A percentile compares a stretch with the other conserved stretches of the same genome.
Conservation (phyloP, 768 basidiomycete species). For the Auriscalpium vulgare region DNA sequence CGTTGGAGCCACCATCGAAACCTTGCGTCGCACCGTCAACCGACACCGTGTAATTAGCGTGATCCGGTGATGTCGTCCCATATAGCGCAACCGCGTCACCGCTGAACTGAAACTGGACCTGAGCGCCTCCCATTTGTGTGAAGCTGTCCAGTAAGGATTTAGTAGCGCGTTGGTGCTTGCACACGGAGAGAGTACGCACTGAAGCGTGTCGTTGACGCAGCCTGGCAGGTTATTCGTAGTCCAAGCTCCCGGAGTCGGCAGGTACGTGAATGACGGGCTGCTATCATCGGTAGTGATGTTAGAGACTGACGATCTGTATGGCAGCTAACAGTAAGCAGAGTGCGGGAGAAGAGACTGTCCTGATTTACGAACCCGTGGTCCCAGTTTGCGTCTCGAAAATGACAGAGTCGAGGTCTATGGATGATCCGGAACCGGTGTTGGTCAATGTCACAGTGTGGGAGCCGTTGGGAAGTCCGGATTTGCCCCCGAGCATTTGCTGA, state of each 20-base stretch:
- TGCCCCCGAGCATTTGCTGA: constrained; percentile 36
- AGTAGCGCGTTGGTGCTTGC: background rate
- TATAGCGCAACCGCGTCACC: constrained; percentile 50
- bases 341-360: background rate
- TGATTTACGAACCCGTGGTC: constrained; percentile 25
- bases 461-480: constrained; percentile 35
- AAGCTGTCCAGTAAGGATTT: constrained; percentile 24
- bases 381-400: constrained; percentile 35
- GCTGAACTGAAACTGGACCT: constrained; percentile 35
- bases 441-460: constrained; percentile 41
- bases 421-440: constrained; percentile 30
- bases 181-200: constrained; percentile 25
- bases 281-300: constrained; percentile 34
- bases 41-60: constrained; percentile 37
- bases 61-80: constrained; percentile 45
- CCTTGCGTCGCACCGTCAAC: constrained; percentile 32
- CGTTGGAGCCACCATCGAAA: constrained; percentile 31
- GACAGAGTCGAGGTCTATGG: constrained; percentile 45
- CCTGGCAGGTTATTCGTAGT: constrained; percentile 18
- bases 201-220: constrained; percentile 33
- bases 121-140: constrained; percentile 30
- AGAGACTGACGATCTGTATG: constrained; percentile 14
- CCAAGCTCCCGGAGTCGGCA: constrained; percentile 32
- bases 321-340: background rate
- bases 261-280: constrained; percentile 31